phyloP scores from a whole-genome alignment of 1,284 basidiomycete genomes.

The Takashimella tepidaria region DNA sequence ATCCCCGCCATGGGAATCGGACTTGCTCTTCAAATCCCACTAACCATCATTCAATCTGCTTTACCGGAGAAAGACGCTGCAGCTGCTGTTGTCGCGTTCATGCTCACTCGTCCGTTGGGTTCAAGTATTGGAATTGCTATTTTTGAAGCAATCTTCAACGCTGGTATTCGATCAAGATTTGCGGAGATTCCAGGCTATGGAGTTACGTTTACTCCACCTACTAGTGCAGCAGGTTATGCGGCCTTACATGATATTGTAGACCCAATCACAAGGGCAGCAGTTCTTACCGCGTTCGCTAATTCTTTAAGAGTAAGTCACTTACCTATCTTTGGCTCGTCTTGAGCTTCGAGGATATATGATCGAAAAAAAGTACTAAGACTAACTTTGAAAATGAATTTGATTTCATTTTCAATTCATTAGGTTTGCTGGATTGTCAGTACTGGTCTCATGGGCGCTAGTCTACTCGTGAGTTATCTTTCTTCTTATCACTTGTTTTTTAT shows the following conservation, averaged over 20 bases:
- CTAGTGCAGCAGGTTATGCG: constrained; percentile 30
- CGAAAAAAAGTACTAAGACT: too few species aligned
- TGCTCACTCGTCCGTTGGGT: constrained; percentile 33
- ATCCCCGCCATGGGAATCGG: constrained; percentile 30
- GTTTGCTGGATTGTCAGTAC: neutral
- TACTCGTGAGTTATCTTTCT: neutral
- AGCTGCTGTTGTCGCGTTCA: constrained; percentile 36
- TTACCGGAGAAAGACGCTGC: constrained; percentile 47
- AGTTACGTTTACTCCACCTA: constrained; percentile 28
- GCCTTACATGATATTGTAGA: constrained; percentile 34
- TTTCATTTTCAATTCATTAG: too few species aligned
- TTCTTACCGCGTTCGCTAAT: constrained; percentile 40
- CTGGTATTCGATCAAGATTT: constrained; percentile 32
- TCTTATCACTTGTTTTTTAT: neutral
- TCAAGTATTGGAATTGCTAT: constrained; percentile 26
- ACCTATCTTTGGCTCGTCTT: too few species aligned
- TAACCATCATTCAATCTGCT: constrained; percentile 40
- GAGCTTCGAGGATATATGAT: too few species aligned
- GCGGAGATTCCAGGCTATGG: constrained; percentile 31
- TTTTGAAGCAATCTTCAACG: constrained; percentile 40
- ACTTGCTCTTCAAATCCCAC: constrained; percentile 28
- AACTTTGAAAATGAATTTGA: too few species aligned
- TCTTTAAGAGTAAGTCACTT: constrained; percentile 25
- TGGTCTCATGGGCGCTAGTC: neutral
- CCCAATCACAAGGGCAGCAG: constrained; percentile 14